Percentiles rank a stretch among this genome's conserved stretches.
These are phyloP conservation scores for Xerocomellus amylosporus DNA, from an alignment of 768 basidiomycete genomes.

Conservation along the genomic window DNA sequence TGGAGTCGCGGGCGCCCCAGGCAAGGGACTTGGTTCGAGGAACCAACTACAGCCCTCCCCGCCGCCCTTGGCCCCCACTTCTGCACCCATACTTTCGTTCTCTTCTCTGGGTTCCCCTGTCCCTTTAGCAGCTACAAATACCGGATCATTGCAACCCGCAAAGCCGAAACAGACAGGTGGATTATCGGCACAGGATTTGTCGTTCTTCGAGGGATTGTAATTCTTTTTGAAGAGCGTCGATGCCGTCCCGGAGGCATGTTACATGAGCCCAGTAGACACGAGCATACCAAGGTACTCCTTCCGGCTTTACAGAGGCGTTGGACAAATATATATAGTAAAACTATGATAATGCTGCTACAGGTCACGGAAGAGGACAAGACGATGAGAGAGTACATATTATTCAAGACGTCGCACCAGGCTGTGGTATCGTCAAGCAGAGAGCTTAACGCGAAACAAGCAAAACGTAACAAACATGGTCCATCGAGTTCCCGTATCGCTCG, in stretches of 20 bases:
- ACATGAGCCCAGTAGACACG: not conserved
- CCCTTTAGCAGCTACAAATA: slow-evolving; percentile 13
- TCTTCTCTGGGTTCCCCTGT: slow-evolving; percentile 6
- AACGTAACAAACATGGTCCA: not conserved
- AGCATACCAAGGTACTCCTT: not conserved
- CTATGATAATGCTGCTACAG: not conserved
- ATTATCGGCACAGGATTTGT: slow-evolving; percentile 79
- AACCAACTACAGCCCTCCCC: slow-evolving; percentile 21
- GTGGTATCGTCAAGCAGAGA: slow-evolving; percentile 6
- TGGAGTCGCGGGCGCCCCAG: slow-evolving; percentile 1
- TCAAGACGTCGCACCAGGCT: not conserved
- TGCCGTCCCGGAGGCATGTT: not conserved
- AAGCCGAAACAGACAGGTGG: slow-evolving; percentile 44
- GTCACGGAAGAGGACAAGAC: not conserved
- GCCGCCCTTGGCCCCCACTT: slow-evolving; percentile 3
- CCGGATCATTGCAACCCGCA: slow-evolving; percentile 4
- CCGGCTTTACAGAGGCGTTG: not conserved
- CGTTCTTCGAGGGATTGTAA: slow-evolving; percentile 80
- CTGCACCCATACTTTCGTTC: slow-evolving; percentile 19
- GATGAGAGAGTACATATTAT: not conserved
- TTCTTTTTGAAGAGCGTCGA: not conserved
- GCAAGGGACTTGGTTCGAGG: slow-evolving; percentile 1
- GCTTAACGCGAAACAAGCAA: not conserved
- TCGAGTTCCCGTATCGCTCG: not conserved
- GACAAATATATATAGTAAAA: not conserved